Conservation (phyloP, 78 protist genomes). For the Chrysochromulina parva region DNA sequence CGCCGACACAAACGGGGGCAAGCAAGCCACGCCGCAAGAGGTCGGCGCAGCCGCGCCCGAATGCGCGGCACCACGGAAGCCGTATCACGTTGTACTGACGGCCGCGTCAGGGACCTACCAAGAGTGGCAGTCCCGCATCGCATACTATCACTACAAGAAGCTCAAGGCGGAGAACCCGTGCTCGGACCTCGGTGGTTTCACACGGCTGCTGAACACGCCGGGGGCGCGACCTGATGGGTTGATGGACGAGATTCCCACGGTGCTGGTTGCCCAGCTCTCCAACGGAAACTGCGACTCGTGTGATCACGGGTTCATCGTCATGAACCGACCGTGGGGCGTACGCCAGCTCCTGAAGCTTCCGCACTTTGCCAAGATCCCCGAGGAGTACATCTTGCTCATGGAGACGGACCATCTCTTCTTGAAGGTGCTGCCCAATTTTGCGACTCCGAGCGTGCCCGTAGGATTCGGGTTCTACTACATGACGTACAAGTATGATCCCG, state of each 20-base stretch:
- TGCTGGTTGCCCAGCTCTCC: background rate
- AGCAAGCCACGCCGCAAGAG: too few species aligned
- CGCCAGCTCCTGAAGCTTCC: background rate
- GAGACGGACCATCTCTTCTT: background rate
- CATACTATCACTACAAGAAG: background rate
- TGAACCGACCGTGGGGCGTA: conserved; percentile 19
- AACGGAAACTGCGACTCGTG: background rate
- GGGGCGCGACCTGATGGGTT: background rate
- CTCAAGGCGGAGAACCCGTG: background rate
- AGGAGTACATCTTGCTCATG: background rate
- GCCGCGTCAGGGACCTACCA: conserved; percentile 10
- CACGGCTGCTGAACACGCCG: background rate
- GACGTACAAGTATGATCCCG: background rate
- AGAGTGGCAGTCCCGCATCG: conserved; percentile 29
- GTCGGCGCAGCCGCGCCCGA: background rate
- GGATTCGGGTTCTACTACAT: conserved; percentile 22
- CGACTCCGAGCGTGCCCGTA: background rate
- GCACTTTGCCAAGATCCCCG: background rate
- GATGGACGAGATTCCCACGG: background rate
- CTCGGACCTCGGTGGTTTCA: conserved; percentile 1
- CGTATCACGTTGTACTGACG: conserved; percentile 6
- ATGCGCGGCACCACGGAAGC: background rate
- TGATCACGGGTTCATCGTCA: conserved; percentile 7
- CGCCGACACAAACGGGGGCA: too few species aligned
- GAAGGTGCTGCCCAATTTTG: background rate